phyloP scores from a whole-genome alignment of 1,139 yeast species.

The Saccharomyces hybrid region DNA sequence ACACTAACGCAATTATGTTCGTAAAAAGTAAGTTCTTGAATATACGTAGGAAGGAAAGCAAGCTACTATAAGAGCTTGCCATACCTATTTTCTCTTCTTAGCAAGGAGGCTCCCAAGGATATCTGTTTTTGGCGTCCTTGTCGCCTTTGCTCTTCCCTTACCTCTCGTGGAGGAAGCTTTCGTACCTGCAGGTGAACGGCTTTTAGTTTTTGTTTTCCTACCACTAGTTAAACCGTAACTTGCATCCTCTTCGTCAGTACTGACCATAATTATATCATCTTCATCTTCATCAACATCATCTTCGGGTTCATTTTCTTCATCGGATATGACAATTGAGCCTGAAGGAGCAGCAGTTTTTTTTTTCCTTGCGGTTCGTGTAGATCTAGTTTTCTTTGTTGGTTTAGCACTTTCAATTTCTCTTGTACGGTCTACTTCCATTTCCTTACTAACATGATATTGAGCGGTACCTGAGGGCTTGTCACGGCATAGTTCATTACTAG shows the following conservation, averaged over 20 bases:
- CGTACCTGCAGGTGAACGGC: background rate
- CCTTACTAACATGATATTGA: background rate
- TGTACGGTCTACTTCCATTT: background rate
- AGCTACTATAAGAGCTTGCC: background rate
- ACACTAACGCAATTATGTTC: background rate
- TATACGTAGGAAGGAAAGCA: background rate
- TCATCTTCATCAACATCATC: conserved; percentile 4
- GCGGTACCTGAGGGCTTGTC: background rate
- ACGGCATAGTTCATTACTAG: background rate
- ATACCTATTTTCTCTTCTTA: conserved; percentile 14
- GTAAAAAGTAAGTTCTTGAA: background rate
- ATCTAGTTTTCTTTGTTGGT: background rate
- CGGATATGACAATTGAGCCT: background rate
- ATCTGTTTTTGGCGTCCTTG: conserved; percentile 25
- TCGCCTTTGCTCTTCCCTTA: background rate
- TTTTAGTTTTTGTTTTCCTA: background rate
- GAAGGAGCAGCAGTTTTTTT: background rate
- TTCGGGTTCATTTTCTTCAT: background rate
- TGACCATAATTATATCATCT: conserved; percentile 7
- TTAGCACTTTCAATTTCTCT: background rate
- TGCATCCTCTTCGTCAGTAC: conserved; percentile 7
- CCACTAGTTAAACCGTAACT: background rate
- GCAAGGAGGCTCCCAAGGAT: conserved; percentile 23
- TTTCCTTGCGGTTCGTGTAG: background rate
- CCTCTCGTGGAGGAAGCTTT: background rate